Evolutionary conservation across 305 asterid species (phyloP).

Genomic region (Solanum hybrid): DNA sequence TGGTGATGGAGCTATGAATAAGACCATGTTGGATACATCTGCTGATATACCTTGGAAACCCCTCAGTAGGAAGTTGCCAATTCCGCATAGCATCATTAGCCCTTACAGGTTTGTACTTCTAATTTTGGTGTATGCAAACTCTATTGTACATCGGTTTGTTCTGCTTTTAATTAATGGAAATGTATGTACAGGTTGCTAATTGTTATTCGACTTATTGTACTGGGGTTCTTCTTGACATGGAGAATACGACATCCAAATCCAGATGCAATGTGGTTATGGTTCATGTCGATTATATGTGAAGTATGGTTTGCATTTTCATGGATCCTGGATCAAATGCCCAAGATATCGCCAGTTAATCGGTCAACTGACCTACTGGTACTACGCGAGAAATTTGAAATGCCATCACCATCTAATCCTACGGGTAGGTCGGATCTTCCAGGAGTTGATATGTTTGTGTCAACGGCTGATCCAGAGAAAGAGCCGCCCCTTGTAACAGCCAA

Average conservation of each 20-base stretch:
- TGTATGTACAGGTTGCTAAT: slow-evolving; percentile 28
- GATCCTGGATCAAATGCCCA: slow-evolving; percentile 41
- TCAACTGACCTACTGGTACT: slow-evolving; percentile 32
- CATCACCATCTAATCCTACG: slow-evolving; percentile 35
- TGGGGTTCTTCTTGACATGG: slow-evolving; percentile 37
- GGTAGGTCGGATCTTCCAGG: slow-evolving; percentile 50
- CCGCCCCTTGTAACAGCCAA: slow-evolving; percentile 45
- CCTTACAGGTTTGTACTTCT: slow-evolving; percentile 30
- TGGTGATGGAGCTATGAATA: slow-evolving; percentile 9
- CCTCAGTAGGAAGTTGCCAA: slow-evolving; percentile 34
- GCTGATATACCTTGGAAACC: slow-evolving; percentile 48
- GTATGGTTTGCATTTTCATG: slow-evolving; percentile 46
- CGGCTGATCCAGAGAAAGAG: slow-evolving; percentile 51
- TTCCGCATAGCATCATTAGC: slow-evolving; percentile 34
- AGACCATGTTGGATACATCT: slow-evolving; percentile 24
- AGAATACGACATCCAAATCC: slow-evolving; percentile 34
- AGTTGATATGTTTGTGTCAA: slow-evolving; percentile 41
- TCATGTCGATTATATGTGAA: slow-evolving; percentile 39
- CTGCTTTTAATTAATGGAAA: neutral
- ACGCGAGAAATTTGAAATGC: slow-evolving; percentile 31
- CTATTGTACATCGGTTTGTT: neutral
- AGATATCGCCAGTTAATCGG: slow-evolving; percentile 29
- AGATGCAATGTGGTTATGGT: slow-evolving; percentile 41
- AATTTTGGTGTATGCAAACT: neutral
- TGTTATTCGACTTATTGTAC: slow-evolving; percentile 25